Evolutionary conservation across 2,329 filamentous ascomycete genomes (phyloP).

Genomic region (Pezicula carpinea): DNA sequence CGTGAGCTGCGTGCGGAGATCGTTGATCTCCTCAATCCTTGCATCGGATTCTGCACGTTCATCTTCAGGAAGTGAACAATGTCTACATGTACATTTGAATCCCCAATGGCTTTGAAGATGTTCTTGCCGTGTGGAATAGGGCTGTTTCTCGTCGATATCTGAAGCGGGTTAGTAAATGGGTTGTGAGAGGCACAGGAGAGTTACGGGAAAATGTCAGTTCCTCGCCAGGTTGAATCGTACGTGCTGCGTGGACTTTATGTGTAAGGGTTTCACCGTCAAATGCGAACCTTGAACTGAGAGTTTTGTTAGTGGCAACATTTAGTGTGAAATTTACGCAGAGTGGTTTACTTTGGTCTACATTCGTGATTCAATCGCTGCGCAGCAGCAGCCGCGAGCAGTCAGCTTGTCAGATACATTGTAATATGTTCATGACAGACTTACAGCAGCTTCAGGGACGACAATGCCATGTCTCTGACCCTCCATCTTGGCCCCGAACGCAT

Average conservation of each 20-base stretch:
- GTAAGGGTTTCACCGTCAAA: conserved; percentile 8
- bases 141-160: conserved; percentile 9
- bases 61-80: conserved; percentile 2
- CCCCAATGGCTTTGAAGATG: conserved; percentile 9
- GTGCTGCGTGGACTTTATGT: conserved; percentile 9
- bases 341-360: conserved; percentile 9
- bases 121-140: not conserved
- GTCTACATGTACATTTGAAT: conserved; percentile 7
- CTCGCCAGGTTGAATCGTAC: conserved; percentile 10
- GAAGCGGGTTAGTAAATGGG: not conserved
- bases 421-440: no score
- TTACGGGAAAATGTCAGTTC: conserved; percentile 12
- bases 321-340: no score
- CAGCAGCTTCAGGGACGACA: conserved; percentile 11
- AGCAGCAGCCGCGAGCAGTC: no score
- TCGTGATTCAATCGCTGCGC: conserved; percentile 10
- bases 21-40: not conserved
- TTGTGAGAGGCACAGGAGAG: not conserved
- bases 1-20: not conserved
- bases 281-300: conserved; percentile 5
- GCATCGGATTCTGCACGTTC: not conserved
- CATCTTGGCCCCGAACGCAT: conserved; percentile 7
- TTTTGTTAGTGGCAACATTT: no score
- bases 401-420: no score
- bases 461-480: conserved; percentile 5